These are phyloP conservation scores for Boletus rubescentipes DNA, from an alignment of 768 basidiomycete species.

Conservation along the genomic window DNA sequence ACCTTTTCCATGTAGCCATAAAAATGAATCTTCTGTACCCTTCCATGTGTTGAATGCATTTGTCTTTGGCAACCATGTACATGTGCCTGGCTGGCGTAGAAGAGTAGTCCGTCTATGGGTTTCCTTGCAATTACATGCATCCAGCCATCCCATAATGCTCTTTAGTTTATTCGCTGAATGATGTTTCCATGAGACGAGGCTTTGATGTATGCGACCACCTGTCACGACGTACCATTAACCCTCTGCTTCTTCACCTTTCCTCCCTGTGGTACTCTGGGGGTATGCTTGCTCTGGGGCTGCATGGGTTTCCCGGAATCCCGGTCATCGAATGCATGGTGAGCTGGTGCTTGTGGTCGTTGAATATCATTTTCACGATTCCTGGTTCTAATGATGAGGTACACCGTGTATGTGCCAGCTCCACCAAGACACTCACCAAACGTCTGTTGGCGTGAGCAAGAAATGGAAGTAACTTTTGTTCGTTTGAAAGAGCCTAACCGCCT, in stretches of 20 bases:
- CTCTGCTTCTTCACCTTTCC: neutral
- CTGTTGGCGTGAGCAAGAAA: slow-evolving; percentile 10
- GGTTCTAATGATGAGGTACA: neutral
- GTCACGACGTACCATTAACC: neutral
- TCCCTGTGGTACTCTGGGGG: neutral
- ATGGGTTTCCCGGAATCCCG: too few relatives aligned
- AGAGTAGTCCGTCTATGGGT: neutral
- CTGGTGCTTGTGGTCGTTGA: neutral
- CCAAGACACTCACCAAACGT: slow-evolving; percentile 9
- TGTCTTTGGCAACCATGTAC: slow-evolving; percentile 10
- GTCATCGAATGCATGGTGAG: too few relatives aligned
- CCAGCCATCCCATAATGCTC: neutral
- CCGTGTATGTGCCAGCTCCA: too few relatives aligned
- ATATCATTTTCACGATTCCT: slow-evolving; percentile 1
- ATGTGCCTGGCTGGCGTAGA: slow-evolving; percentile 7
- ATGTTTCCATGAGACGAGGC: neutral
- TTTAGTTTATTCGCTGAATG: neutral
- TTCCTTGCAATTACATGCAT: slow-evolving; percentile 1
- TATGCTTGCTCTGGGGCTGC: too few relatives aligned
- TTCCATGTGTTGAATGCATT: slow-evolving; percentile 5
- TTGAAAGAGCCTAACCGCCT: slow-evolving; percentile 7
- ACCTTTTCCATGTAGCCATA: slow-evolving; percentile 21
- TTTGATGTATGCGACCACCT: too few relatives aligned
- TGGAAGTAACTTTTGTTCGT: slow-evolving; percentile 6
- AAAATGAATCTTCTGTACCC: neutral